These are phyloP conservation scores for Hygrophoropsis aurantiaca DNA, from an alignment of 768 basidiomycete species.

Conservation along the genomic window DNA sequence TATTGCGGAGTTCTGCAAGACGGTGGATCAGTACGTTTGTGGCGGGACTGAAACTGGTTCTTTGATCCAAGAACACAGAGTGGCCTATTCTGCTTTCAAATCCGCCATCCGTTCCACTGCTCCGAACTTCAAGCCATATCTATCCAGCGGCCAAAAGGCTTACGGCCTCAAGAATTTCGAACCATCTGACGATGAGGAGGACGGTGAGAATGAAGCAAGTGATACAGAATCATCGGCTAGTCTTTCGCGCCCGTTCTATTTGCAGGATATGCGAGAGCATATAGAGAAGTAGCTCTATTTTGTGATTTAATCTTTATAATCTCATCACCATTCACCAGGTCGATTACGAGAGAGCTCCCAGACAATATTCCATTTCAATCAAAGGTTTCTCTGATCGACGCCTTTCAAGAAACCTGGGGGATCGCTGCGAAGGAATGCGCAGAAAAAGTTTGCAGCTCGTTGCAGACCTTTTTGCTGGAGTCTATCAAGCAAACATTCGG, in stretches of 20 bases:
- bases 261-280: slow-evolving; percentile 33
- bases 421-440: slow-evolving; percentile 27
- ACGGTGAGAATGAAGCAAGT: neutral
- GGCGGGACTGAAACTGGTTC: slow-evolving; percentile 22
- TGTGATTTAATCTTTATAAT: neutral
- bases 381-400: slow-evolving; percentile 26
- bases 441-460: slow-evolving; percentile 19
- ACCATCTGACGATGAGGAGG: slow-evolving; percentile 1
- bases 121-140: slow-evolving; percentile 36
- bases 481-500: slow-evolving; percentile 32
- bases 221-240: too few relatives aligned
- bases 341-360: slow-evolving; percentile 37
- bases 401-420: slow-evolving; percentile 30
- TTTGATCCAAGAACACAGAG: slow-evolving; percentile 32
- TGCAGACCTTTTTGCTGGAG: slow-evolving; percentile 18
- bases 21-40: slow-evolving; percentile 26
- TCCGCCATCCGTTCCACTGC: slow-evolving; percentile 30
- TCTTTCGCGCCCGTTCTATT: slow-evolving; percentile 14
- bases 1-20: slow-evolving; percentile 32
- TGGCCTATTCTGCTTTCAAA: slow-evolving; percentile 28
- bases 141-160: neutral
- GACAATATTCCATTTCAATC: slow-evolving; percentile 34
- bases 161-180: slow-evolving; percentile 4
- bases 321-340: slow-evolving; percentile 16
- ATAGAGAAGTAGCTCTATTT: slow-evolving; percentile 27